Evolutionary conservation across 2,329 filamentous ascomycete genomes (phyloP).

Genomic region (Fusarium citri): DNA sequence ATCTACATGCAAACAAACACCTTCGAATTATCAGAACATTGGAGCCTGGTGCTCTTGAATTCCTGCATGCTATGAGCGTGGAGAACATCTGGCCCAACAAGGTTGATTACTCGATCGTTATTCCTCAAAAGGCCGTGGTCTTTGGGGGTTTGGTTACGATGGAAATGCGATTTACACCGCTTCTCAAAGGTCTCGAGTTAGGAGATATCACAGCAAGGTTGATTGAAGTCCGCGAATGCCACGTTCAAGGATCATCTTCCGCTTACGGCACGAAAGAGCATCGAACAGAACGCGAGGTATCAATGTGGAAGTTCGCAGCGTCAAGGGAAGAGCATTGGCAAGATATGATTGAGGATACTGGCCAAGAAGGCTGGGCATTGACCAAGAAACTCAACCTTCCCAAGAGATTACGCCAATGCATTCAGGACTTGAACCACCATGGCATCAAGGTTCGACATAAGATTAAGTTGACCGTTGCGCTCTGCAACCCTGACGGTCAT

Average conservation of each 20-base stretch:
- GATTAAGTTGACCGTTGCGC: constrained; percentile 87
- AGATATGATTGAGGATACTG: constrained; percentile 74
- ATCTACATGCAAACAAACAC: constrained; percentile 83
- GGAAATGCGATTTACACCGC: constrained; percentile 86
- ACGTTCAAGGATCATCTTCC: constrained; percentile 58
- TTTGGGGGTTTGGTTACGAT: constrained; percentile 89
- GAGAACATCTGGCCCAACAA: constrained; percentile 99
- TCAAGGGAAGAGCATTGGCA: constrained; percentile 73
- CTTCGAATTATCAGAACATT: constrained; percentile 82
- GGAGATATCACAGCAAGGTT: constrained; percentile 85
- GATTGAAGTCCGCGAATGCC: constrained; percentile 80
- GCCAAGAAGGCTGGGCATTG: constrained; percentile 73
- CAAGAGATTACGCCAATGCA: constrained; percentile 81
- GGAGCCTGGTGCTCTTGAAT: constrained; percentile 79
- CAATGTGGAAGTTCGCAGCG: constrained; percentile 67
- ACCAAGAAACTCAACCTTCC: constrained; percentile 77
- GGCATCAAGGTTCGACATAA: constrained; percentile 95
- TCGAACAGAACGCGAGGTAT: constrained; percentile 73
- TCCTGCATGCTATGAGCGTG: constrained; percentile 91
- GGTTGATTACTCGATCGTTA: constrained; percentile 92
- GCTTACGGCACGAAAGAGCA: constrained; percentile 65
- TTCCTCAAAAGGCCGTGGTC: constrained; percentile 93
- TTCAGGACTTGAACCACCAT: constrained; percentile 89
- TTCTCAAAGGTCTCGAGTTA: constrained; percentile 88
- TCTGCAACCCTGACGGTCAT: constrained; percentile 95